These are phyloP conservation scores for Nannizziopsis barbatae DNA, from an alignment of 2,329 filamentous ascomycete genomes.

Conservation along the genomic window DNA sequence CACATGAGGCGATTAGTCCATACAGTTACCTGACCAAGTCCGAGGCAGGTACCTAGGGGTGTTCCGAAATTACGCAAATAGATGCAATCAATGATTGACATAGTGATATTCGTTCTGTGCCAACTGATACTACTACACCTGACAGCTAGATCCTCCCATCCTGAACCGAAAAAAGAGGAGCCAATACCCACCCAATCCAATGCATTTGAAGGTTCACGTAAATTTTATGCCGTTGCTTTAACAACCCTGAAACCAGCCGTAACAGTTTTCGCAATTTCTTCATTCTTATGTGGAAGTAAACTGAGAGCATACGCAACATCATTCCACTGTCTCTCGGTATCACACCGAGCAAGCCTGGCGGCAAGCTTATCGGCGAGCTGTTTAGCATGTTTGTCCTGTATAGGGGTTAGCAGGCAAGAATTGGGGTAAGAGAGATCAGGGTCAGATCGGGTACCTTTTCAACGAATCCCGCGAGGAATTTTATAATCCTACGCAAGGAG, in stretches of 20 bases:
- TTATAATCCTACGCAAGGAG: conserved; percentile 72
- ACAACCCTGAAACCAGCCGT: conserved; percentile 49
- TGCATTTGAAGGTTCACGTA: not conserved
- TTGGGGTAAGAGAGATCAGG: not conserved
- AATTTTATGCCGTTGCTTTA: conserved; percentile 45
- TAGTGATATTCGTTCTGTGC: too few species aligned
- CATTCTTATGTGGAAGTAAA: conserved; percentile 62
- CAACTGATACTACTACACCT: too few species aligned
- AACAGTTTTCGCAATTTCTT: conserved; percentile 36
- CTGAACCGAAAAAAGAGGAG: too few species aligned
- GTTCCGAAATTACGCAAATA: too few species aligned
- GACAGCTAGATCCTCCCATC: too few species aligned
- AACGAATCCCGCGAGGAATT: conserved; percentile 89
- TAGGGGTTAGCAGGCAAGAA: not conserved
- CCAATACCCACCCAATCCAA: too few species aligned
- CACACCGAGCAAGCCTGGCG: conserved; percentile 70
- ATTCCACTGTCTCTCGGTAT: conserved; percentile 92
- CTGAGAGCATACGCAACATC: conserved; percentile 90
- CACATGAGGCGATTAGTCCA: too few species aligned
- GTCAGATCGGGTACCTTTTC: conserved; percentile 61
- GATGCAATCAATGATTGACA: too few species aligned
- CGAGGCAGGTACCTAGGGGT: too few species aligned
- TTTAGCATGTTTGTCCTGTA: conserved; percentile 88
- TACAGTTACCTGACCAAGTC: too few species aligned
- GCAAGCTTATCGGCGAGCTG: conserved; percentile 89